phyloP scores from a whole-genome alignment of 1,284 basidiomycete genomes.

The Pseudozyma pruni region DNA sequence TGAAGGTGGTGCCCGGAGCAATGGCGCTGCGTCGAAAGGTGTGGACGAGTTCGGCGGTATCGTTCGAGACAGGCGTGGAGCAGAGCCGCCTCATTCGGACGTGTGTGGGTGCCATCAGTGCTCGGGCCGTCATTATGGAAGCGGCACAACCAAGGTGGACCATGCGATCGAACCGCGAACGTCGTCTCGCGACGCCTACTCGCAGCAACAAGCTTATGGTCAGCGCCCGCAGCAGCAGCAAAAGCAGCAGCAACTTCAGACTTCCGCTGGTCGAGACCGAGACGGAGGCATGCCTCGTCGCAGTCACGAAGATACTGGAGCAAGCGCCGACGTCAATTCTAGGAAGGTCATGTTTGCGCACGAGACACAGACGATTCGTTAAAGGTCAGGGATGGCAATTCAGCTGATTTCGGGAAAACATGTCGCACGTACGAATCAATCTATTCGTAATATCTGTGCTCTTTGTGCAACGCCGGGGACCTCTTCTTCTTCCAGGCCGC shows the following conservation, averaged over 20 bases:
- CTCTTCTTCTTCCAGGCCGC: too few relatives aligned
- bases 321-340: conserved; percentile 8
- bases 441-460: too few relatives aligned
- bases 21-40: conserved; percentile 14
- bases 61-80: conserved; percentile 3
- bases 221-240: conserved; percentile 19
- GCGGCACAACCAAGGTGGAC: conserved; percentile 6
- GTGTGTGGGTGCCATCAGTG: conserved; percentile 60
- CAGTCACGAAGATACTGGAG: conserved; percentile 34
- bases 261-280: conserved; percentile 7
- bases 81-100: conserved; percentile 52
- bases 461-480: too few relatives aligned
- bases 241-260: conserved; percentile 14
- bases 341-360: conserved; percentile 43
- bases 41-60: conserved; percentile 31
- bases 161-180: conserved; percentile 6
- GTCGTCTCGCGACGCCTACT: conserved; percentile 9
- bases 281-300: conserved; percentile 12
- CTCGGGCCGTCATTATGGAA: conserved; percentile 52
- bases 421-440: too few relatives aligned
- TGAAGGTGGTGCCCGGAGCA: conserved; percentile 14
- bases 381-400: conserved; percentile 44
- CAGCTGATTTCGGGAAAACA: too few relatives aligned
- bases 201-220: conserved; percentile 6
- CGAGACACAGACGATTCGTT: conserved; percentile 36